Base-by-base conservation (phyloP, 345 rosid species). In the Salix caprea region DNA sequence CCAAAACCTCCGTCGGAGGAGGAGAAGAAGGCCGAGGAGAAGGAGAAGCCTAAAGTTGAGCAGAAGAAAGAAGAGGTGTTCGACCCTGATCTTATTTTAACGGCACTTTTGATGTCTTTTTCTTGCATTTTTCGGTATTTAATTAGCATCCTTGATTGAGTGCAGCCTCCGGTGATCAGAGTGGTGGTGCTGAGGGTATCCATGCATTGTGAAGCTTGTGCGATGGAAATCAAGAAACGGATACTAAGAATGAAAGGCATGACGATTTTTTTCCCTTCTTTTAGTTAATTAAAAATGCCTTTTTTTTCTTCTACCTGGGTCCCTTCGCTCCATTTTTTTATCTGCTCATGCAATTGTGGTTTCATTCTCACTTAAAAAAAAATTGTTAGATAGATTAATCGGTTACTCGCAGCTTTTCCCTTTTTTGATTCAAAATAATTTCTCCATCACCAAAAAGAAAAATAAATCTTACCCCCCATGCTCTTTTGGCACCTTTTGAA, bases 161-260 rank as follows among this genome's bases (percentile, higher is more conserved):
- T 76, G 72, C 89, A 87, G 98, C 91, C 92, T 44, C 88, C 85
- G 34, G 92, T 85, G 72, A 81, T 91, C 48, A 85, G 80, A 6
- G 93, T 92, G 85, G 91, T 92, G 85, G 91, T 92, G 64, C 87
- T 96, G 4, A 87, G 78, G 78, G 97, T 92, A 52, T 87, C 87
- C 85, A 96, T 96, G 99, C 98, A 96, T 71, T 96, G 99, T 64
- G 99, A 96, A 67, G 98, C 94, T 61, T 96, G 99, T 82, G 90
- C 98, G 16, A 88, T 85, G 77, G 93, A 72, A 80, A 91, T 92
- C 83, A 89, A 92, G 90, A 96, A 93, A 87, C 91, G 97, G 78
- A 94, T 96, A 80, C 88, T 70, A 77, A 85, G 88, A 80, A 93
- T 96, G 97, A 88, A 94, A 90, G 99, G 99, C 87, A 56, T 14